A percentile compares a stretch with the other conserved stretches of the same genome.
Evolutionary conservation across 2,329 filamentous ascomycete species (phyloP).

Genomic region (Penicillium sclerotigenum): DNA sequence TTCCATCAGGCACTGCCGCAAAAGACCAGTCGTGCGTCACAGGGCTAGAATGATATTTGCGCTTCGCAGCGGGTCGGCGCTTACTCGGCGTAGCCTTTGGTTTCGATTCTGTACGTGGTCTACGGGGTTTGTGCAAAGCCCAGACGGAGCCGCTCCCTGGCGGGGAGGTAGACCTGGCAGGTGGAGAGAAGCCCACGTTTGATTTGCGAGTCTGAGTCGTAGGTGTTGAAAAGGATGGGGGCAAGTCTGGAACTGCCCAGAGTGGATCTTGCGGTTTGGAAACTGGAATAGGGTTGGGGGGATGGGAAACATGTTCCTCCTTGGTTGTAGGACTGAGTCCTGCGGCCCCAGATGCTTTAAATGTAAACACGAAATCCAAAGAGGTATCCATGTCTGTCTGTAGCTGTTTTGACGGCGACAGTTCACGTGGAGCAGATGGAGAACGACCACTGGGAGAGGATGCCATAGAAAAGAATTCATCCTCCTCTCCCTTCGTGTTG

Average conservation of each 20-base stretch:
- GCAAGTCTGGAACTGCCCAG: constrained; percentile 23
- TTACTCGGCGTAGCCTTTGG: constrained; percentile 20
- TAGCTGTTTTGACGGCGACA: neutral
- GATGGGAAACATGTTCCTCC: neutral
- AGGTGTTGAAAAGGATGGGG: constrained; percentile 18
- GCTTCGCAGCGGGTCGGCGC: constrained; percentile 19
- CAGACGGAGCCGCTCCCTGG: constrained; percentile 38
- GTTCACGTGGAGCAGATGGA: neutral
- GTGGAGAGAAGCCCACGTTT: constrained; percentile 6
- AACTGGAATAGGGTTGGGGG: constrained; percentile 1
- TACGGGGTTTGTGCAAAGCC: constrained; percentile 31
- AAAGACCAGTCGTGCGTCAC: constrained; percentile 38
- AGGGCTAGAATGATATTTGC: constrained; percentile 30
- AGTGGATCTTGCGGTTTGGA: constrained; percentile 15
- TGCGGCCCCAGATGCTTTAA: constrained; percentile 6
- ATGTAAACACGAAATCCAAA: constrained; percentile 6
- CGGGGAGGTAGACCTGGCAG: constrained; percentile 31
- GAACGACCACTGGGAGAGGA: neutral
- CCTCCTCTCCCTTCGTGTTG: constrained; percentile 2
- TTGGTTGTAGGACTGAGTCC: constrained; percentile 5
- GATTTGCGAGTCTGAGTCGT: constrained; percentile 12
- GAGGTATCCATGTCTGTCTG: neutral
- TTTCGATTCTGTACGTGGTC: constrained; percentile 25
- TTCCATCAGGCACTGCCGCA: constrained; percentile 31
- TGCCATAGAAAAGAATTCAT: neutral